A percentile compares a stretch with the other conserved stretches of the same genome.
Conservation (phyloP, 768 basidiomycete genomes). For the Termitomyces sp. region DNA sequence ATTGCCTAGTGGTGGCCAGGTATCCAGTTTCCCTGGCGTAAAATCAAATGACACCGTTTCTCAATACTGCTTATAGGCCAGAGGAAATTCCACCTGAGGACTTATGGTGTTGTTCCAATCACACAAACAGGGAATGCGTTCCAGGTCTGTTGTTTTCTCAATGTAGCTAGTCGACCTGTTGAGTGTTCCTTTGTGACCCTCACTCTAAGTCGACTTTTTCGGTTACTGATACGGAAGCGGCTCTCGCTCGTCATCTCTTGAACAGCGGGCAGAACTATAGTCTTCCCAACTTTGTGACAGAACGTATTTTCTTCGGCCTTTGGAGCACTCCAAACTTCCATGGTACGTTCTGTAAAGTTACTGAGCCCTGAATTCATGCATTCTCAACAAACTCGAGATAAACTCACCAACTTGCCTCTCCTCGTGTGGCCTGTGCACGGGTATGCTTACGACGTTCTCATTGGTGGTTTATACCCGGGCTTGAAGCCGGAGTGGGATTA, state of each 20-base stretch:
- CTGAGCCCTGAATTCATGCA: not conserved
- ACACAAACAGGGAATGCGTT: conserved; percentile 24
- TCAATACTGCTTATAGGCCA: conserved; percentile 12
- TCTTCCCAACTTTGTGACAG: conserved; percentile 24
- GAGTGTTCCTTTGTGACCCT: not conserved
- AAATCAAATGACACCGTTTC: not conserved
- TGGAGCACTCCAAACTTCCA: conserved; percentile 31
- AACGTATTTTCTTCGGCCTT: conserved; percentile 24
- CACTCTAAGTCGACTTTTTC: conserved; percentile 27
- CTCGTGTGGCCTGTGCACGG: conserved; percentile 29
- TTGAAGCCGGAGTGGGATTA: conserved; percentile 29
- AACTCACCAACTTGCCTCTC: conserved; percentile 21
- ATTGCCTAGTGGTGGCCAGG: conserved; percentile 30
- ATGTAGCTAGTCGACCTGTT: not conserved
- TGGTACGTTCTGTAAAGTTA: conserved; percentile 12
- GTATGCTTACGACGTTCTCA: conserved; percentile 31
- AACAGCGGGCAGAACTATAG: conserved; percentile 28
- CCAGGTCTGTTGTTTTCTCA: conserved; percentile 18
- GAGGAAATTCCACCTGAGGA: conserved; percentile 31
- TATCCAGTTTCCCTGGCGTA: not conserved
- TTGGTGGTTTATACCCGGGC: conserved; percentile 28
- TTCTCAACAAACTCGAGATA: conserved; percentile 16
- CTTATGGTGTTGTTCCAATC: conserved; percentile 27
- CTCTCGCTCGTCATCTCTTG: conserved; percentile 20
- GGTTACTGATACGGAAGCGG: conserved; percentile 23